These are phyloP conservation scores for Nicotiana knightiana DNA, from an alignment of 257 asterid genomes.

Conservation along the genomic window DNA sequence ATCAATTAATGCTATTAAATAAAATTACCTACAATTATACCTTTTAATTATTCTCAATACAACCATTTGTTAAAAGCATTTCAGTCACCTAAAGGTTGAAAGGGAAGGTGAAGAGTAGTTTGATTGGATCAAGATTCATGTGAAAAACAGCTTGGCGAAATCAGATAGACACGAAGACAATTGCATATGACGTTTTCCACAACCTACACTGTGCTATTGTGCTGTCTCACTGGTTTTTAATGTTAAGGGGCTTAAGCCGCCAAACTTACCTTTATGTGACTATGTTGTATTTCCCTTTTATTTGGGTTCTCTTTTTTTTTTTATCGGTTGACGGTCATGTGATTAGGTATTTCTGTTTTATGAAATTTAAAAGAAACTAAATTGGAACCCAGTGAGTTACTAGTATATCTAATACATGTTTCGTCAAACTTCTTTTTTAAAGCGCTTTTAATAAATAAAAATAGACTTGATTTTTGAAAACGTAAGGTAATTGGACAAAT, in stretches of 20 bases:
- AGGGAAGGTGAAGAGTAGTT: not conserved
- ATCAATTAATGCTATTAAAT: too few relatives aligned
- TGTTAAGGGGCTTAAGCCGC: not conserved
- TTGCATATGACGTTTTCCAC: not conserved
- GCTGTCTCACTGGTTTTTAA: not conserved
- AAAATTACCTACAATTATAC: too few relatives aligned
- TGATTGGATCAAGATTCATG: conserved; percentile 4
- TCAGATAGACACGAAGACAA: not conserved
- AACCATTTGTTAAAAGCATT: too few relatives aligned
- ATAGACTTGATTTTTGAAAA: too few relatives aligned
- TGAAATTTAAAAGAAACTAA: not conserved
- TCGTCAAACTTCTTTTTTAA: too few relatives aligned
- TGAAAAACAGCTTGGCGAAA: conserved; percentile 5
- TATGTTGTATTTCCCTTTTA: not conserved
- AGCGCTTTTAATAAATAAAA: too few relatives aligned
- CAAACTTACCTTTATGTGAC: not conserved
- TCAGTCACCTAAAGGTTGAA: not conserved
- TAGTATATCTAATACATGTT: too few relatives aligned
- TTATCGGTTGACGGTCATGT: not conserved
- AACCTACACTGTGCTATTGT: not conserved
- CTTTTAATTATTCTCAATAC: too few relatives aligned
- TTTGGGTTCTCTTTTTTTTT: not conserved
- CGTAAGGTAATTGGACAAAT: too few relatives aligned
- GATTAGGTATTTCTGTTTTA: not conserved
- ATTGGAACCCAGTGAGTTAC: not conserved